Percentiles rank a stretch among this genome's conserved stretches.
Evolutionary conservation across 345 rosid species (phyloP).

Genomic region (Lepidium sativum): DNA sequence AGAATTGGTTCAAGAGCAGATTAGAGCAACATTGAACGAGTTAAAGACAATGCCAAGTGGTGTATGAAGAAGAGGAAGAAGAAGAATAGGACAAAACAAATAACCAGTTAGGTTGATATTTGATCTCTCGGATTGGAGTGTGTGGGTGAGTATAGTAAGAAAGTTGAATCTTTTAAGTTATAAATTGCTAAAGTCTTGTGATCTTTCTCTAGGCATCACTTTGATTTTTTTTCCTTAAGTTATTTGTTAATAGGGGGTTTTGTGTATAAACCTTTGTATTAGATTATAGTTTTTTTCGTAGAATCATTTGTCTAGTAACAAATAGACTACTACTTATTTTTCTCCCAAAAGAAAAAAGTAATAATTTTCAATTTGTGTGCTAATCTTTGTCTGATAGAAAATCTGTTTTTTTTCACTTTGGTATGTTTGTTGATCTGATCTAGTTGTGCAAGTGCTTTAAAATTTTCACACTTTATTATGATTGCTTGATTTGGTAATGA

Average conservation of each 20-base stretch:
- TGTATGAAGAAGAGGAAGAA: constrained; percentile 32
- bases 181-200: constrained; percentile 19
- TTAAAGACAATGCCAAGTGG: constrained; percentile 34
- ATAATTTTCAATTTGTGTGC: not conserved
- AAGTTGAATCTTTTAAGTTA: constrained; percentile 11
- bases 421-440: not conserved
- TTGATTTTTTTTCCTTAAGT: not conserved
- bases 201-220: constrained; percentile 13
- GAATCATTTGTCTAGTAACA: constrained; percentile 19
- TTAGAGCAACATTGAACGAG: constrained; percentile 69
- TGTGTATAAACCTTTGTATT: constrained; percentile 28
- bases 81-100: constrained; percentile 5
- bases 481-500: not conserved
- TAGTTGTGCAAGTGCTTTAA: not conserved
- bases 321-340: constrained; percentile 10
- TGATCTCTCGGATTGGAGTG: constrained; percentile 11
- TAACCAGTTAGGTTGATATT: constrained; percentile 17
- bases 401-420: not conserved
- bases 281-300: constrained; percentile 16
- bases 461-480: not conserved
- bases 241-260: constrained; percentile 22
- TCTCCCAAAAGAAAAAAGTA: not conserved
- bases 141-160: constrained; percentile 28
- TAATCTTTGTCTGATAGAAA: not conserved
- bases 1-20: constrained; percentile 91